These are phyloP conservation scores for Phlyctochytrium bullatum DNA, from an alignment of 192 early-diverging fungal species.

Conservation along the genomic window DNA sequence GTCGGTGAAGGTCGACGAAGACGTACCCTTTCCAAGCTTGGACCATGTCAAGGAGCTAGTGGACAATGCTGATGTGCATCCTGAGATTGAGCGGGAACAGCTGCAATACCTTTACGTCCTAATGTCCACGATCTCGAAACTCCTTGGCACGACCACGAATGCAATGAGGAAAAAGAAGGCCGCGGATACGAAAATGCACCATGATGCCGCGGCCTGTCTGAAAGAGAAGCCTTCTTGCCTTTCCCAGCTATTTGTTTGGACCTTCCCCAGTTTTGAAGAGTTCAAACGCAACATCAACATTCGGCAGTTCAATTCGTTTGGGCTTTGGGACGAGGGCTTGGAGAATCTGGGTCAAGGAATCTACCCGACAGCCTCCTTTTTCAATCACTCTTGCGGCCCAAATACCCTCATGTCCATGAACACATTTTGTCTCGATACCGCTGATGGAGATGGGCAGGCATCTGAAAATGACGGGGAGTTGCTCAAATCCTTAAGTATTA, in stretches of 20 bases:
- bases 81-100: neutral
- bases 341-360: conserved; percentile 31
- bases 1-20: neutral
- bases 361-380: conserved; percentile 29
- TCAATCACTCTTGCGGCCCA: conserved; percentile 37
- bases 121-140: neutral
- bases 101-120: conserved; percentile 7
- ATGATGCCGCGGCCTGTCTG: neutral
- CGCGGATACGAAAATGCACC: neutral
- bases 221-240: neutral
- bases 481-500: neutral
- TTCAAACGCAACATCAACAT: conserved; percentile 18
- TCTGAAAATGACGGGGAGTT: neutral
- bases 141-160: conserved; percentile 10
- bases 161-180: no score
- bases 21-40: neutral
- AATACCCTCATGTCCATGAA: conserved; percentile 14
- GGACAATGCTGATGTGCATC: conserved; percentile 7
- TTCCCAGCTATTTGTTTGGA: conserved; percentile 10
- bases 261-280: conserved; percentile 14
- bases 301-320: conserved; percentile 29
- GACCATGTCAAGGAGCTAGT: conserved; percentile 9
- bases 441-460: neutral
- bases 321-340: conserved; percentile 27
- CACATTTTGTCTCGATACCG: neutral